These are phyloP conservation scores for Trichosporon sp. DNA, from an alignment of 1,284 basidiomycete genomes.

Conservation along the genomic window DNA sequence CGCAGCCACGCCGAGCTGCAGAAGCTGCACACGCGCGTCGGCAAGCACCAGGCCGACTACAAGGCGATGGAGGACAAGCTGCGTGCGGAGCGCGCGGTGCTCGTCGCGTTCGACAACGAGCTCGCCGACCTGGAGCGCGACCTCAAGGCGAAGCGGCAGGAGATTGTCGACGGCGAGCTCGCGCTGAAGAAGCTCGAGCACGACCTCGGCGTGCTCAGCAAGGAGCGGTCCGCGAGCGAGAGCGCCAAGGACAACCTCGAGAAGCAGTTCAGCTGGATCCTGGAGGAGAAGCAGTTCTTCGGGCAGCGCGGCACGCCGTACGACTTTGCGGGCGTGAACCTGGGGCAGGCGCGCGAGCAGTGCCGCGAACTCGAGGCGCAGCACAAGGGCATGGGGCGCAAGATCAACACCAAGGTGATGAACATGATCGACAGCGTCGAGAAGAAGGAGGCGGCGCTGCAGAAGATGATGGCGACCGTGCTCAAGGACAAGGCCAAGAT, in stretches of 20 bases:
- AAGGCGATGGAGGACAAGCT: constrained; percentile 68
- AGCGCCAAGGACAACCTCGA: constrained; percentile 59
- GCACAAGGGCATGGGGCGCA: constrained; percentile 86
- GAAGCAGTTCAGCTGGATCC: constrained; percentile 82
- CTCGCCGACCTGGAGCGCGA: constrained; percentile 73
- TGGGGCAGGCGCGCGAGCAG: constrained; percentile 61
- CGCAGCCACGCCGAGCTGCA: constrained; percentile 53
- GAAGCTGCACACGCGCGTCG: constrained; percentile 58
- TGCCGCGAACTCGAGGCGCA: constrained; percentile 72
- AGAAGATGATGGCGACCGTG: constrained; percentile 84
- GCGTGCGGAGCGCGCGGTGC: constrained; percentile 74
- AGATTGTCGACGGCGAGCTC: constrained; percentile 68
- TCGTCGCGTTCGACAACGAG: constrained; percentile 83
- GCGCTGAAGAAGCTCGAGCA: constrained; percentile 59
- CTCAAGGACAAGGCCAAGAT: constrained; percentile 95
- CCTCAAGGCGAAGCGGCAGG: constrained; percentile 75
- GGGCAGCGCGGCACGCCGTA: constrained; percentile 76
- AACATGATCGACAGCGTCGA: constrained; percentile 95
- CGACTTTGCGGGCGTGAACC: constrained; percentile 73
- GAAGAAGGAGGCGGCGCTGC: constrained; percentile 81
- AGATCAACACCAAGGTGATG: constrained; percentile 91
- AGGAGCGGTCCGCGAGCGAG: constrained; percentile 58
- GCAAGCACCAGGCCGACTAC: constrained; percentile 58
- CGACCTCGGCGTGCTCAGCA: constrained; percentile 53
- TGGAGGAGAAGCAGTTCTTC: constrained; percentile 78